Evolutionary conservation across 2,329 filamentous ascomycete genomes (phyloP), one percentile per base, ranked within the genome.

Genomic region (Bipolaris sorokiniana): DNA sequence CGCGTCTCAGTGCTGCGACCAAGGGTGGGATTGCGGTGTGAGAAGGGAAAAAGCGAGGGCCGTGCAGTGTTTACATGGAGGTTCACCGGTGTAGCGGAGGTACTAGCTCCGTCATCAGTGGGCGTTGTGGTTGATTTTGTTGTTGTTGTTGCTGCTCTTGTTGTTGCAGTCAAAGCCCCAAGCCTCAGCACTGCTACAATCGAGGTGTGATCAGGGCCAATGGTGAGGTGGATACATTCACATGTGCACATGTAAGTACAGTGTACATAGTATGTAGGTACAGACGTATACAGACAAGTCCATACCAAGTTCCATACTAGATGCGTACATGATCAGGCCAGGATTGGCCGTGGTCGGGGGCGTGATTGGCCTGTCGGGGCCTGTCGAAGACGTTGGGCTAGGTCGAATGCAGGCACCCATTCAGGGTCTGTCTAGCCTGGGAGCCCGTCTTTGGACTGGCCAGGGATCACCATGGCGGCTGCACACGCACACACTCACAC

Each of bases 361-460:
- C 31, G 47, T 50, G 40, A 55, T 55, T 51, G 53, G 53, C 28
- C 18, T 20, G 31, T 36, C 10, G 28, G 23, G 36, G 51, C 40
- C 51, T 42, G 40, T 13, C 18, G 51, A 44, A 48, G 46, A 45
- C 38, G 31, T 22, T 50, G 22, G 37, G 31, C 52, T 50, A 54
- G 52, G 18, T 37, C 28, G 41, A 33, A 42, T 51, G 40, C 53
- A 51, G 38, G 31, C 53, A 51, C 50, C 50, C 49, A 16, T 44
- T 40, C 53, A 55, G 53, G 53, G 53, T 55, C 53, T 40, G 22
- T 26, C 36, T 50, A 48, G 44, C 16, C 42, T 48, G 7, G 9
- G 7, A 28, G 26, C 26, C 26, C 26, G 26, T 28, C 26, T 28
- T 10, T 33, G 36, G 36, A 16, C 31, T 50, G 47, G 23, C 46